Evolutionary conservation across 2,329 filamentous ascomycete genomes (phyloP).

Genomic region (Diaporthe citrichinensis): DNA sequence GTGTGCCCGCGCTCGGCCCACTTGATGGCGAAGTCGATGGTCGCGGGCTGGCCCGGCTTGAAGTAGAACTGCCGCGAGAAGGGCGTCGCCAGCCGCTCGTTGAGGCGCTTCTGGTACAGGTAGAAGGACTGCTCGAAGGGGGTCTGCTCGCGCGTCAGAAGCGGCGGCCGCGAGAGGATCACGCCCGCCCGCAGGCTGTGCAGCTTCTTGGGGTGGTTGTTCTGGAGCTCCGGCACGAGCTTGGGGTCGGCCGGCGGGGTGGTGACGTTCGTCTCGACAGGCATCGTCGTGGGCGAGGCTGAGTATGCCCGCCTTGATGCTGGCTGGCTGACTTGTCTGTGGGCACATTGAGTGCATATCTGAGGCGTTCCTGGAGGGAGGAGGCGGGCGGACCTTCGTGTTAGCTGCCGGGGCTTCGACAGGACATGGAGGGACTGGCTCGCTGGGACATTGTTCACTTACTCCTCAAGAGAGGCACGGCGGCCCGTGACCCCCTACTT

Average conservation of each 20-base stretch:
- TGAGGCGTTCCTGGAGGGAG: constrained; percentile 45
- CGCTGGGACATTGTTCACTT: constrained; percentile 36
- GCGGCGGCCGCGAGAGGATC: constrained; percentile 88
- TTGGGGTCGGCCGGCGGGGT: constrained; percentile 44
- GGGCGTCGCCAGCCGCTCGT: constrained; percentile 89
- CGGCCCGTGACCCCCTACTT: constrained; percentile 68
- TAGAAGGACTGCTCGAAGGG: constrained; percentile 94
- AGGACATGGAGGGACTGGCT: background rate
- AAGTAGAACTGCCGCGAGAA: constrained; percentile 96
- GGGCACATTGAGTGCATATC: constrained; percentile 55
- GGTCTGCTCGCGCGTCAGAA: constrained; percentile 86
- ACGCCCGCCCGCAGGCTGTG: constrained; percentile 75
- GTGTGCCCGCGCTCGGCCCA: constrained; percentile 79
- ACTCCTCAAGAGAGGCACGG: constrained; percentile 66
- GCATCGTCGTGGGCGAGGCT: constrained; percentile 45
- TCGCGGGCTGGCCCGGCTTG: constrained; percentile 87
- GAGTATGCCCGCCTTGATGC: constrained; percentile 52
- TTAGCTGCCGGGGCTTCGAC: constrained; percentile 48
- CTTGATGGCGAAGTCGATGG: constrained; percentile 92
- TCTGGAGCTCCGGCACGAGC: constrained; percentile 45
- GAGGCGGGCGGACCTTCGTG: constrained; percentile 38
- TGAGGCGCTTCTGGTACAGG: constrained; percentile 97
- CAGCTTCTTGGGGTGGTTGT: constrained; percentile 42
- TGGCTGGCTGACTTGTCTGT: constrained; percentile 47
- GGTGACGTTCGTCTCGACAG: constrained; percentile 46